phyloP scores from a whole-genome alignment of 805 yeast species.

The Zygotorulaspora danielsina region DNA sequence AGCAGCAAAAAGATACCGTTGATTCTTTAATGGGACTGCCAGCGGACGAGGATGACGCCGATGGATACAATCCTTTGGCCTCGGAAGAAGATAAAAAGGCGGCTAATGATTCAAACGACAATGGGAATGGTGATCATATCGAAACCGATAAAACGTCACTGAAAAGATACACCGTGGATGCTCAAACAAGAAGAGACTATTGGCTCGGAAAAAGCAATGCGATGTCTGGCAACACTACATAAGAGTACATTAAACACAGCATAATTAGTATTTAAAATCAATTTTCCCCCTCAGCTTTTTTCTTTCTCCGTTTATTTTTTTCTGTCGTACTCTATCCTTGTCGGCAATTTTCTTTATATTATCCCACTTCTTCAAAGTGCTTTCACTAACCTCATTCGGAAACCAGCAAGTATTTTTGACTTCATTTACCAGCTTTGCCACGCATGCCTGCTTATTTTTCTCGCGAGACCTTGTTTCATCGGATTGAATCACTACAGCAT shows the following conservation, averaged over 20 bases:
- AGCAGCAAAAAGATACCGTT: constrained; percentile 7
- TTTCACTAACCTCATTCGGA: constrained; percentile 45
- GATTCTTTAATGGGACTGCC: constrained; percentile 29
- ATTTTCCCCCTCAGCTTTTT: constrained; percentile 35
- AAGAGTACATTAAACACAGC: not conserved
- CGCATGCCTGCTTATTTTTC: constrained; percentile 54
- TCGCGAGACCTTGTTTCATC: constrained; percentile 58
- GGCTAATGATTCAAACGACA: constrained; percentile 1
- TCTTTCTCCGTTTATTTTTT: constrained; percentile 38
- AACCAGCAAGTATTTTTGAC: constrained; percentile 46
- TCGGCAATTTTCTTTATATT: constrained; percentile 34
- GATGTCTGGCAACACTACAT: constrained; percentile 2
- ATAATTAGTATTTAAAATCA: constrained; percentile 6
- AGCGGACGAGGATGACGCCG: constrained; percentile 26
- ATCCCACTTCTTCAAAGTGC: constrained; percentile 50
- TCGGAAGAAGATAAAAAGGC: constrained; percentile 1
- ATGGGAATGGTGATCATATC: constrained; percentile 1
- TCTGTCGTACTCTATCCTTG: constrained; percentile 36
- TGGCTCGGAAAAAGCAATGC: constrained; percentile 34
- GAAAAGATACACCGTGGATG: constrained; percentile 27
- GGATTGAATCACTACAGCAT: constrained; percentile 55
- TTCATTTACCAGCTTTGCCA: constrained; percentile 51
- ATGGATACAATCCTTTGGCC: constrained; percentile 24
- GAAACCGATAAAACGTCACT: constrained; percentile 6
- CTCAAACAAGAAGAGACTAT: constrained; percentile 34